Evolutionary conservation across 2,329 filamentous ascomycete species (phyloP).

Genomic region (Decorospora gaudefroyi): DNA sequence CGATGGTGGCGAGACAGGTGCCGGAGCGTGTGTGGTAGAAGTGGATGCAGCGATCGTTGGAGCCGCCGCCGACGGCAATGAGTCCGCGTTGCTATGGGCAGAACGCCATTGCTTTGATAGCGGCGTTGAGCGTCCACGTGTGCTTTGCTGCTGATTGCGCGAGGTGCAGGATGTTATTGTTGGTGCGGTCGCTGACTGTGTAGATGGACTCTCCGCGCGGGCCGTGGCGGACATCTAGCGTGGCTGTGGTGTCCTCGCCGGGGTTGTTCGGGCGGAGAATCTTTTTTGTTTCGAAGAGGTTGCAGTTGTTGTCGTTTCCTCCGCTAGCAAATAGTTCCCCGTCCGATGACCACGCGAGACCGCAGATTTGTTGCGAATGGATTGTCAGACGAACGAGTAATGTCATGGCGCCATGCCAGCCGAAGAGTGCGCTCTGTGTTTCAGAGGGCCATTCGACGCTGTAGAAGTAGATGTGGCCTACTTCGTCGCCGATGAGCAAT

Average conservation of each 20-base stretch:
- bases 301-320: conserved; percentile 89
- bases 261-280: conserved; percentile 51
- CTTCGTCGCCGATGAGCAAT: conserved; percentile 82
- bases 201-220: conserved; percentile 41
- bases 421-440: conserved; percentile 66
- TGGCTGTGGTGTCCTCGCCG: conserved; percentile 14
- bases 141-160: conserved; percentile 66
- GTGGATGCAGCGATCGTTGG: conserved; percentile 92
- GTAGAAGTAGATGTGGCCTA: conserved; percentile 84
- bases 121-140: conserved; percentile 78
- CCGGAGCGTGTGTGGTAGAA: conserved; percentile 91
- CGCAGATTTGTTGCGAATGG: conserved; percentile 89
- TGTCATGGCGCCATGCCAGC: conserved; percentile 77
- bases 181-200: conserved; percentile 41
- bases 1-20: conserved; percentile 82
- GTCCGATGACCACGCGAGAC: conserved; percentile 81
- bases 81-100: conserved; percentile 90
- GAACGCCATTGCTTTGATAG: conserved; percentile 95
- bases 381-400: conserved; percentile 76
- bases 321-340: conserved; percentile 81
- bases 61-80: conserved; percentile 88
- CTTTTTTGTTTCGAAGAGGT: conserved; percentile 72
- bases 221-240: conserved; percentile 33
- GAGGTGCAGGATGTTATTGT: conserved; percentile 52
- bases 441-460: conserved; percentile 76